Evolutionary conservation across 2,329 filamentous ascomycete species (phyloP).

Genomic region (Emericellopsis cladophorae): DNA sequence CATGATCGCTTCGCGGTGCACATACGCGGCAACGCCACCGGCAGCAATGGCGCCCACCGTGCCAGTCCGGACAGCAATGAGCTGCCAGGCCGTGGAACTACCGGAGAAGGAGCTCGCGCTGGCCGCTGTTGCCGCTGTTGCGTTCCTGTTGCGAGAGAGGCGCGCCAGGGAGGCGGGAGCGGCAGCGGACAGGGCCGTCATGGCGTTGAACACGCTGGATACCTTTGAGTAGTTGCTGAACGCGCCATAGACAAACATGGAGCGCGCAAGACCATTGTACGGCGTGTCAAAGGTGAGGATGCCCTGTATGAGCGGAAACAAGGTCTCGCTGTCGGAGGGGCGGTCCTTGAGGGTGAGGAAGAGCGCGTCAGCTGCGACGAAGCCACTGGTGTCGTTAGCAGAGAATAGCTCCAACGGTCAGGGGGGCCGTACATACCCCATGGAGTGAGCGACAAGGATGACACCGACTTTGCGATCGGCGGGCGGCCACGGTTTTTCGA

Average conservation of each 20-base stretch:
- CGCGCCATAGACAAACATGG: constrained; percentile 48
- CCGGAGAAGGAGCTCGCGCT: constrained; percentile 6
- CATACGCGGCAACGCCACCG: constrained; percentile 70
- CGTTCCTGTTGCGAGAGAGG: constrained; percentile 20
- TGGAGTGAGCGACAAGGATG: constrained; percentile 72
- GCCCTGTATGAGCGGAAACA: constrained; percentile 73
- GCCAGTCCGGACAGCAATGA: constrained; percentile 67
- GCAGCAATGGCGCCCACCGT: constrained; percentile 72
- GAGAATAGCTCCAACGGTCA: too few relatives aligned
- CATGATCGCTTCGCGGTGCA: constrained; percentile 58
- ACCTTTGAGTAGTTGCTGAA: constrained; percentile 48
- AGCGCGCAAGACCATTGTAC: constrained; percentile 52
- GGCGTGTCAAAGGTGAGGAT: constrained; percentile 79
- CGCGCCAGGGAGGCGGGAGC: constrained; percentile 29
- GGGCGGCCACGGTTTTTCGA: constrained; percentile 62
- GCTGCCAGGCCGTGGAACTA: constrained; percentile 30
- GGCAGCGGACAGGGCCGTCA: constrained; percentile 37
- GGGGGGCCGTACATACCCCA: constrained; percentile 35
- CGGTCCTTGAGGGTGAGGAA: constrained; percentile 58
- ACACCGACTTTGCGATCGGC: constrained; percentile 71
- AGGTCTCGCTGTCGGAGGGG: constrained; percentile 28
- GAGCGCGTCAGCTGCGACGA: constrained; percentile 73
- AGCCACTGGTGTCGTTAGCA: constrained; percentile 36
- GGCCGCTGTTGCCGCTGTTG: constrained; percentile 9
- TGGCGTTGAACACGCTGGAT: constrained; percentile 41